These are phyloP conservation scores for Pythium folliculosum DNA, from an alignment of 352 stramenopile genomes.

Conservation along the genomic window DNA sequence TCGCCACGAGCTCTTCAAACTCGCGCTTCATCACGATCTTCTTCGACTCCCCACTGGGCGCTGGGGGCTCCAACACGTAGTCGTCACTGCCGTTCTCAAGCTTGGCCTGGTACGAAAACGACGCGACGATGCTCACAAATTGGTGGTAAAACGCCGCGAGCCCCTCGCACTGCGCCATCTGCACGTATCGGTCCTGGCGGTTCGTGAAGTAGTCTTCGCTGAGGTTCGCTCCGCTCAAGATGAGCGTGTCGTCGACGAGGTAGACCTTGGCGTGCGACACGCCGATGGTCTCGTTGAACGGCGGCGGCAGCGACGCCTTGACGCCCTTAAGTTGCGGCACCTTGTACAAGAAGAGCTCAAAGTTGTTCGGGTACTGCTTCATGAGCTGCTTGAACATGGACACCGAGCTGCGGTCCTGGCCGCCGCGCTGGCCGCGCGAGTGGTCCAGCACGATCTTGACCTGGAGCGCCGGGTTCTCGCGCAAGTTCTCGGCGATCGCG, in stretches of 20 bases:
- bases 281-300: slow-evolving; percentile 83
- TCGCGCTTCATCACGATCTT: slow-evolving; percentile 38
- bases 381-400: slow-evolving; percentile 57
- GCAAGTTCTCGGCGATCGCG: slow-evolving; percentile 39
- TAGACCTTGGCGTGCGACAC: slow-evolving; percentile 88
- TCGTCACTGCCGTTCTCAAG: slow-evolving; percentile 21
- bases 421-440: slow-evolving; percentile 61
- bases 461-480: slow-evolving; percentile 44
- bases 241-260: slow-evolving; percentile 74
- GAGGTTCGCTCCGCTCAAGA: slow-evolving; percentile 83
- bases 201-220: slow-evolving; percentile 87
- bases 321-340: slow-evolving; percentile 69
- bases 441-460: slow-evolving; percentile 75
- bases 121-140: slow-evolving; percentile 56
- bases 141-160: slow-evolving; percentile 72
- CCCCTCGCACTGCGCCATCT: slow-evolving; percentile 49
- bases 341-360: slow-evolving; percentile 67
- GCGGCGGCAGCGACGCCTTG: slow-evolving; percentile 59
- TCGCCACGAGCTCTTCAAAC: slow-evolving; percentile 46
- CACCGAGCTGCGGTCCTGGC: slow-evolving; percentile 51
- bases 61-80: slow-evolving; percentile 6
- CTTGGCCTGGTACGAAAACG: slow-evolving; percentile 48
- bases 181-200: slow-evolving; percentile 78
- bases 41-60: slow-evolving; percentile 13
- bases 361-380: slow-evolving; percentile 47